Base-by-base conservation (phyloP, 495 filamentous ascomycete genomes). In the Penicillium samsonianum region DNA sequence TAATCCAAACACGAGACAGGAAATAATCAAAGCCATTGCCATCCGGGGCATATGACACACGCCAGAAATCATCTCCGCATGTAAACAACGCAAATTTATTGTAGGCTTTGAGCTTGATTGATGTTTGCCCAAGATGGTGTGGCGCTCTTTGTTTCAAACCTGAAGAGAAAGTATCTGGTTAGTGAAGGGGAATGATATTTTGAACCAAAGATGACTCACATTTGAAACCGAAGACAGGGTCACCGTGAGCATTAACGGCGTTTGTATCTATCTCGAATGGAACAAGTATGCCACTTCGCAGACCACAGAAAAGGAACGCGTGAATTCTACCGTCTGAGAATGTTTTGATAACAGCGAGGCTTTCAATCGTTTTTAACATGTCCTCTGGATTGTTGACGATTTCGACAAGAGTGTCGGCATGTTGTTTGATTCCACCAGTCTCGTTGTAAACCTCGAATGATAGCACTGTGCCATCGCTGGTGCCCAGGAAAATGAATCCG, bases 201-300 rank as follows among this genome's bases (percentile, higher is more conserved):
- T 20, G 53, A 47, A 23, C 19, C 26, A 14, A 50, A 16, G 9
- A 23, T 5, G 41, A 47, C 65, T 49, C 67, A 78, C 76, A 59
- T 4, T 69, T 65, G 17, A 70, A 50, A 42, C 57, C 59, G 17
- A 48, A 19, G n/a, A 48, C 45, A 48, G 26, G 23, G 9, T 31
- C 17, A n/a, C 28, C 45, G n/a, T 26, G 8, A 4, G 3, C 11
- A 31, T 30, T 11, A n/a, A 41, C 8, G 16, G 46, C 31, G 11
- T 61, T 60, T 12, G 64, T 60, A 19, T 52, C 44, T 20, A 77
- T 57, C 2, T 68, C 63, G 43, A 78, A 72, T 14, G 70, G 59
- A n/a, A 77, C 64, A 25, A 79, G 65, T 23, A 71, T 71, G 23
- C 77, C 77, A 58, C 77, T 73, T 26, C 77, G 73, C 30, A 79